Conservation (phyloP, 2,329 filamentous ascomycete species). For the Sarocladium kiliense region DNA sequence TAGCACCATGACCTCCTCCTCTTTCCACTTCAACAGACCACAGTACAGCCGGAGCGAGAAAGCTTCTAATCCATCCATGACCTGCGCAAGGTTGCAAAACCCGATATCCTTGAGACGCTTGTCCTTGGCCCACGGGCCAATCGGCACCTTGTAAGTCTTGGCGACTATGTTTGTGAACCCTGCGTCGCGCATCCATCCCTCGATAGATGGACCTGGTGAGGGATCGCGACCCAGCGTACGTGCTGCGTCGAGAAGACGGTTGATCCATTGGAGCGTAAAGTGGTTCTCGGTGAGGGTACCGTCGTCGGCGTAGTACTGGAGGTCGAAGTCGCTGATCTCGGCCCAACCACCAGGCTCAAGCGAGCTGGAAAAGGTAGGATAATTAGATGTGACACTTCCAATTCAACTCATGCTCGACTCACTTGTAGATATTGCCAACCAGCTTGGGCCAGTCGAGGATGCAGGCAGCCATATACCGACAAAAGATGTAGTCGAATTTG, state of each 20-base stretch:
- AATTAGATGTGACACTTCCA: too few species aligned
- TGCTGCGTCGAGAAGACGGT: conserved; percentile 14
- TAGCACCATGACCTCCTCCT: conserved; percentile 20
- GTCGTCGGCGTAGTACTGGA: conserved; percentile 22
- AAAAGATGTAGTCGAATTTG: conserved; percentile 34
- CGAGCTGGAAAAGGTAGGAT: conserved; percentile 23
- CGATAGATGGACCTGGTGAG: conserved; percentile 18
- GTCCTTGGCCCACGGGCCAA: conserved; percentile 32
- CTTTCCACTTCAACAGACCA: conserved; percentile 21
- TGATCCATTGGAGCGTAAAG: conserved; percentile 17
- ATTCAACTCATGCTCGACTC: background rate
- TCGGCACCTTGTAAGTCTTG: conserved; percentile 24
- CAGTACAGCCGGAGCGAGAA: conserved; percentile 22
- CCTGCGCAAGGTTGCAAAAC: conserved; percentile 11
- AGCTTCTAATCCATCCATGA: conserved; percentile 17
- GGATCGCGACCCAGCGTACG: conserved; percentile 17
- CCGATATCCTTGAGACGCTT: conserved; percentile 25
- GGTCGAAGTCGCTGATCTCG: conserved; percentile 23
- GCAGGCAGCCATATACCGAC: conserved; percentile 25
- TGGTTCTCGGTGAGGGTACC: conserved; percentile 18
- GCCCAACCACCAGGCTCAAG: conserved; percentile 30
- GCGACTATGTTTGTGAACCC: conserved; percentile 30
- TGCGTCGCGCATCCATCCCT: conserved; percentile 24
- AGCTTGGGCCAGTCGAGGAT: conserved; percentile 26
- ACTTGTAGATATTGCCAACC: conserved; percentile 19